A percentile compares a stretch with the other conserved stretches of the same genome.
Evolutionary conservation across 2,329 filamentous ascomycete genomes (phyloP).

Genomic region (Apiospora sp.): DNA sequence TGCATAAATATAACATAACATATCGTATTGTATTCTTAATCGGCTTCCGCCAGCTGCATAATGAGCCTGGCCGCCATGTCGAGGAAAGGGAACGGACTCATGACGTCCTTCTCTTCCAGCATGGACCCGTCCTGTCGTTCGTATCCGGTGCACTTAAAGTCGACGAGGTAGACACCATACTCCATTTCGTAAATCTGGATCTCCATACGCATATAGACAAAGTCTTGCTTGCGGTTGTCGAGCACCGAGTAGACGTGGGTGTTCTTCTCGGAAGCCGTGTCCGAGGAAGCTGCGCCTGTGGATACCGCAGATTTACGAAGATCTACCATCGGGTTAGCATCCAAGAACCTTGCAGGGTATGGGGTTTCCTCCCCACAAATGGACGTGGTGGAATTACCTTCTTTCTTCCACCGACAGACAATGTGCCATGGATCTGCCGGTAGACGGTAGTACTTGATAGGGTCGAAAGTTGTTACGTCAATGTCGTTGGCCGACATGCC

Average conservation of each 20-base stretch:
- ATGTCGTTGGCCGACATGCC: conserved; percentile 40
- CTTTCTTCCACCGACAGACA: conserved; percentile 85
- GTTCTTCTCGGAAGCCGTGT: conserved; percentile 51
- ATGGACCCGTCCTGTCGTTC: conserved; percentile 79
- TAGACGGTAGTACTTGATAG: conserved; percentile 75
- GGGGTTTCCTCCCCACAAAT: conserved; percentile 47
- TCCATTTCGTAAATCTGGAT: conserved; percentile 98
- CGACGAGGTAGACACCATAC: conserved; percentile 89
- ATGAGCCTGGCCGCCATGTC: conserved; percentile 93
- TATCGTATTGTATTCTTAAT: conserved; percentile 47
- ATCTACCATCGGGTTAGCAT: conserved; percentile 50
- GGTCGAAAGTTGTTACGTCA: conserved; percentile 53
- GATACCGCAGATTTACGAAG: conserved; percentile 46
- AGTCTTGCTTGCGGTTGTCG: conserved; percentile 63
- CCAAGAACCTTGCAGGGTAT: conserved; percentile 36
- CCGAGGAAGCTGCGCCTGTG: conserved; percentile 38
- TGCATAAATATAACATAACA: conserved; percentile 12
- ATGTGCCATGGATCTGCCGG: conserved; percentile 96
- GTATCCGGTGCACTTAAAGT: conserved; percentile 98
- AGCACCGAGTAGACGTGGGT: conserved; percentile 51
- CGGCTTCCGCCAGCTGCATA: conserved; percentile 87
- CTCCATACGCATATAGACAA: conserved; percentile 92
- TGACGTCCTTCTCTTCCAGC: conserved; percentile 92
- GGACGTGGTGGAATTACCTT: conserved; percentile 74
- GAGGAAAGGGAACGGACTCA: conserved; percentile 93